Percentiles rank a stretch among this genome's conserved stretches.
Conservation (phyloP, 768 basidiomycete genomes). For the Epithele typhae region DNA sequence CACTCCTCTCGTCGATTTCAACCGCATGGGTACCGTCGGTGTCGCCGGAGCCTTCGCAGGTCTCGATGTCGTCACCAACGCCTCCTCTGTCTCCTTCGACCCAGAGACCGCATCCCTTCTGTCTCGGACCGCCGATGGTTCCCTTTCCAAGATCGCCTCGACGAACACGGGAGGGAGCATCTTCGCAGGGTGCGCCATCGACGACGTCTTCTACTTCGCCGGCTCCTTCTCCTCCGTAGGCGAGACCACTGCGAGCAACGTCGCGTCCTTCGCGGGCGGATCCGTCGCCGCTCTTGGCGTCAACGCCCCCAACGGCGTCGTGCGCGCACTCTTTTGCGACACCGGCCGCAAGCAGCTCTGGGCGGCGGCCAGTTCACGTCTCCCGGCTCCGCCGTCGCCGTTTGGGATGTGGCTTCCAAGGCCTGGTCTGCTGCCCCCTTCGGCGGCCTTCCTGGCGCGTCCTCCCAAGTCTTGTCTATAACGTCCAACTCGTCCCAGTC, state of each 20-base stretch:
- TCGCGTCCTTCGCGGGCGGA: constrained; percentile 68
- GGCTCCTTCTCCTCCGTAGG: constrained; percentile 79
- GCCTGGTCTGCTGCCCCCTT: constrained; percentile 82
- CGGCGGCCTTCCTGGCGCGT: constrained; percentile 69
- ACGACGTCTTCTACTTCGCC: constrained; percentile 70
- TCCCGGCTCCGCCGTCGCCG: constrained; percentile 61
- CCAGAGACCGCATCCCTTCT: constrained; percentile 69
- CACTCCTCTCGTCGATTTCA: constrained; percentile 25
- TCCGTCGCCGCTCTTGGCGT: constrained; percentile 60
- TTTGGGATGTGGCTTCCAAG: constrained; percentile 58
- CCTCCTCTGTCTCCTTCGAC: constrained; percentile 54
- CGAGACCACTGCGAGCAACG: constrained; percentile 56
- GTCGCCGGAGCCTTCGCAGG: constrained; percentile 88
- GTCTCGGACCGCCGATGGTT: constrained; percentile 59
- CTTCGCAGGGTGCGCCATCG: constrained; percentile 65
- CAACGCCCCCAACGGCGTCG: constrained; percentile 67
- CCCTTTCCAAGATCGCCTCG: constrained; percentile 64
- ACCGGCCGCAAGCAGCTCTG: constrained; percentile 57
- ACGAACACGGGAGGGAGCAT: constrained; percentile 82
- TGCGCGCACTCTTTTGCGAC: constrained; percentile 81
- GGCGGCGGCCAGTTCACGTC: constrained; percentile 75
- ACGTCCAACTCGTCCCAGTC: constrained; percentile 62
- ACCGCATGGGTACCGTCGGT: constrained; percentile 81
- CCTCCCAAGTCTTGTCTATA: constrained; percentile 71
- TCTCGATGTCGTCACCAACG: constrained; percentile 66